These are phyloP conservation scores for Zoysia japonica DNA, from an alignment of 176 grass and related monocot genomes.

Conservation along the genomic window DNA sequence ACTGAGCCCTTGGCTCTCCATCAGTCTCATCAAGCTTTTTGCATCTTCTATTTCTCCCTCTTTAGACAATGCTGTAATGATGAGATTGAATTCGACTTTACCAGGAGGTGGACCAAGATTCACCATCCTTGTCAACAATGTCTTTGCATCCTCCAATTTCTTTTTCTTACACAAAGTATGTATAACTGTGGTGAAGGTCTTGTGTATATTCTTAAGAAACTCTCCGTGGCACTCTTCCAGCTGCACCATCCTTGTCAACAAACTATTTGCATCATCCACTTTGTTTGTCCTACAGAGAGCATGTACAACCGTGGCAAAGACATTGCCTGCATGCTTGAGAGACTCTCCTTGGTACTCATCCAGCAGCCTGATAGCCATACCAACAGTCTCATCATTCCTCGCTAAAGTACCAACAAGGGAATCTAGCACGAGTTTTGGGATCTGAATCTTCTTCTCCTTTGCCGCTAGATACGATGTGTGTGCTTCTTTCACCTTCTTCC, in stretches of 20 bases:
- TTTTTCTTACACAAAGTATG: slow-evolving; percentile 72
- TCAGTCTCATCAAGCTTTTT: slow-evolving; percentile 63
- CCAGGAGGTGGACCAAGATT: slow-evolving; percentile 72
- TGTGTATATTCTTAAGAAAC: slow-evolving; percentile 62
- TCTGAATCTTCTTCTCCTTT: slow-evolving; percentile 60
- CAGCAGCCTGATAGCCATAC: slow-evolving; percentile 59
- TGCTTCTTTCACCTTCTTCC: slow-evolving; percentile 66
- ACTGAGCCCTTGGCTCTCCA: slow-evolving; percentile 61
- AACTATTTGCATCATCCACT: slow-evolving; percentile 48
- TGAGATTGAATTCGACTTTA: slow-evolving; percentile 80
- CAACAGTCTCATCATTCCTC: slow-evolving; percentile 68
- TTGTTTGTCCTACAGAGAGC: slow-evolving; percentile 71
- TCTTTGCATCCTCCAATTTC: slow-evolving; percentile 60
- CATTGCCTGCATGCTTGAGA: slow-evolving; percentile 65
- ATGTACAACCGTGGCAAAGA: slow-evolving; percentile 68
- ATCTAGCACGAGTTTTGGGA: slow-evolving; percentile 51
- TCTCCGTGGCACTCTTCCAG: slow-evolving; percentile 66
- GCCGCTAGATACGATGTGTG: slow-evolving; percentile 64
- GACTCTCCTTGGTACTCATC: slow-evolving; percentile 62
- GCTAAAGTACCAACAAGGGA: slow-evolving; percentile 56
- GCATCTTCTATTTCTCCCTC: slow-evolving; percentile 77
- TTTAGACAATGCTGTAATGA: slow-evolving; percentile 74
- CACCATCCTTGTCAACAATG: slow-evolving; percentile 69
- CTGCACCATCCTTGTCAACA: slow-evolving; percentile 66
- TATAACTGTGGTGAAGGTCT: slow-evolving; percentile 63